phyloP scores from a whole-genome alignment of 495 filamentous ascomycete genomes.

The Symbiotaphrina buchneri region DNA sequence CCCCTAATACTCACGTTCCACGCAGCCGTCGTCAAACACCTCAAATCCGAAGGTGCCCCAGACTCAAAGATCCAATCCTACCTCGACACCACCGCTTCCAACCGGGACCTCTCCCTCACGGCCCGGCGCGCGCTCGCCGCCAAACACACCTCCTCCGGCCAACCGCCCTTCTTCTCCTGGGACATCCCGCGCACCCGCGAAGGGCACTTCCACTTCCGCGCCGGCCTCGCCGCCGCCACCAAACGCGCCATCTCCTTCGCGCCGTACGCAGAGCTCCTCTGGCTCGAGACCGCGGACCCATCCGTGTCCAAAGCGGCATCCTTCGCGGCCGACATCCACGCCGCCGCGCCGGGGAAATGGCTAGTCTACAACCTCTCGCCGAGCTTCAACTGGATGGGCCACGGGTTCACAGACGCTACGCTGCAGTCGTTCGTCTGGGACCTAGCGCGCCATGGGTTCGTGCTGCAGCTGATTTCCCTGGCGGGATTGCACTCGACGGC shows the following conservation, averaged over 20 bases:
- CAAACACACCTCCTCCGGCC: slow-evolving; percentile 31
- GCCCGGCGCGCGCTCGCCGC: slow-evolving; percentile 49
- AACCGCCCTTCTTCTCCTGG: slow-evolving; percentile 69
- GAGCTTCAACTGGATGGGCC: slow-evolving; percentile 95
- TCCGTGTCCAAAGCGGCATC: slow-evolving; percentile 47
- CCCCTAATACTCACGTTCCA: background rate
- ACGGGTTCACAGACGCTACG: slow-evolving; percentile 63
- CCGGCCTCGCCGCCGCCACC: slow-evolving; percentile 71
- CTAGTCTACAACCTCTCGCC: slow-evolving; percentile 92
- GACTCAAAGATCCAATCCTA: slow-evolving; percentile 44
- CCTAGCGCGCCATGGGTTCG: slow-evolving; percentile 79
- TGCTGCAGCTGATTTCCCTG: slow-evolving; percentile 78
- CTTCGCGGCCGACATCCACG: slow-evolving; percentile 56
- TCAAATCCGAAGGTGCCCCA: slow-evolving; percentile 35
- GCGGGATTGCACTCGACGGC: slow-evolving; percentile 82
- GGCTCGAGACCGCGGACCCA: slow-evolving; percentile 90
- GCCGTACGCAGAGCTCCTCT: slow-evolving; percentile 85
- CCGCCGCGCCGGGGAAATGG: slow-evolving; percentile 46
- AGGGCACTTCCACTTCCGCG: slow-evolving; percentile 87
- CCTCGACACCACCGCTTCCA: slow-evolving; percentile 25
- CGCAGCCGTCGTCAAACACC: slow-evolving; percentile 47
- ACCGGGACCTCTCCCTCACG: slow-evolving; percentile 53
- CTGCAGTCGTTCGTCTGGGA: slow-evolving; percentile 90
- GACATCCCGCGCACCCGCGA: slow-evolving; percentile 86
- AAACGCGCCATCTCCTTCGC: slow-evolving; percentile 82